Evolutionary conservation across 129 eudicot species (phyloP).

Genomic region (Daucus carota): DNA sequence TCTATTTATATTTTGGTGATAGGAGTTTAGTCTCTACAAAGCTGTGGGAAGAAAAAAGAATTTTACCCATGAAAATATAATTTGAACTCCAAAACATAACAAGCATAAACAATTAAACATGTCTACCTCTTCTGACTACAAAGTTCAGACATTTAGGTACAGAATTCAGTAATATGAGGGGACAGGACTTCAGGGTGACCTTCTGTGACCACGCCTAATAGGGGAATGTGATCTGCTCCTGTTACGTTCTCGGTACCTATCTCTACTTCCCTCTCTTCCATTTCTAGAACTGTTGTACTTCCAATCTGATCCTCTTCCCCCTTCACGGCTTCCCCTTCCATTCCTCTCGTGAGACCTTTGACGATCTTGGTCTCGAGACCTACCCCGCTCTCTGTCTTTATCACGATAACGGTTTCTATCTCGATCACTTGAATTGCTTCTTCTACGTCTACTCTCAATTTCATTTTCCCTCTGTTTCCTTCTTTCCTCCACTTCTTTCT

Average conservation of each 20-base stretch:
- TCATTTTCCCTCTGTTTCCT: slow-evolving; percentile 72
- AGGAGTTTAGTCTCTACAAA: slow-evolving; percentile 70
- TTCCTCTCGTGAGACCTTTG: slow-evolving; percentile 54
- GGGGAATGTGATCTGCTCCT: slow-evolving; percentile 89
- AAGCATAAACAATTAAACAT: slow-evolving; percentile 25
- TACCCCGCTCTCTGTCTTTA: slow-evolving; percentile 33
- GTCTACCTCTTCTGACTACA: slow-evolving; percentile 74
- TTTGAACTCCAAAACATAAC: slow-evolving; percentile 35
- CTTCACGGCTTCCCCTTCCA: slow-evolving; percentile 47
- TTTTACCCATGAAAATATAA: slow-evolving; percentile 41
- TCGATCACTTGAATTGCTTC: slow-evolving; percentile 65
- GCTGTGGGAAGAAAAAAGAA: slow-evolving; percentile 85
- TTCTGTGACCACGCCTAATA: slow-evolving; percentile 35
- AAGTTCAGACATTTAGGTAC: slow-evolving; percentile 32
- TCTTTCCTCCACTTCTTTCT: slow-evolving; percentile 84
- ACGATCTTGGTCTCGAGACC: slow-evolving; percentile 33
- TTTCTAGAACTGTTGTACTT: slow-evolving; percentile 47
- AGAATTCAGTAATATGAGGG: slow-evolving; percentile 29
- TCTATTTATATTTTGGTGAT: slow-evolving; percentile 53
- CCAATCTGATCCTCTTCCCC: slow-evolving; percentile 50
- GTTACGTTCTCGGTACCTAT: slow-evolving; percentile 53
- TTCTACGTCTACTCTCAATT: slow-evolving; percentile 41
- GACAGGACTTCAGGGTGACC: slow-evolving; percentile 61
- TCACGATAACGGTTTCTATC: slow-evolving; percentile 53
- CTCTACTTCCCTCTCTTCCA: slow-evolving; percentile 85